Evolutionary conservation across 768 basidiomycete genomes (phyloP).

Genomic region (Tylopilus vinaceipallidus): DNA sequence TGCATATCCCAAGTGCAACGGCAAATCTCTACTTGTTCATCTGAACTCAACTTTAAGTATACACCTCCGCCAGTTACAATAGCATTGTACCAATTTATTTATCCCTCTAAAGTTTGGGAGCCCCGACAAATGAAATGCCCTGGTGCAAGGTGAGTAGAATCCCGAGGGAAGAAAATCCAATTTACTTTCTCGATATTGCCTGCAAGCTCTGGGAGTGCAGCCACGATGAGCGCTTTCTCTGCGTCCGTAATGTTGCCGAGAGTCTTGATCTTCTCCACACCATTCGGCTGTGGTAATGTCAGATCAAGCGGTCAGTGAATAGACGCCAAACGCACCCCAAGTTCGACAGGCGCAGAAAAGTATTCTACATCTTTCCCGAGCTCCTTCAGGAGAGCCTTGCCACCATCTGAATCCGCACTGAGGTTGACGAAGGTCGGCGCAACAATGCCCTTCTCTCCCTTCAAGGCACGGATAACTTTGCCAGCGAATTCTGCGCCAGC

Average conservation of each 20-base stretch:
- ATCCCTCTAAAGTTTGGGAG: constrained; percentile 27
- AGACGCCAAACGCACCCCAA: constrained; percentile 58
- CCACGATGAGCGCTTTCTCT: constrained; percentile 76
- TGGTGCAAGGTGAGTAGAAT: constrained; percentile 2
- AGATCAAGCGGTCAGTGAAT: neutral
- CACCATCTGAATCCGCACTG: constrained; percentile 66
- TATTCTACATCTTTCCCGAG: constrained; percentile 75
- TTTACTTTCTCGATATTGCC: constrained; percentile 70
- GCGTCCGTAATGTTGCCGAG: constrained; percentile 70
- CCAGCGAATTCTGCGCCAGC: constrained; percentile 88
- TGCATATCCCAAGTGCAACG: too few relatives aligned
- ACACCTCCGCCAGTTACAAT: constrained; percentile 5
- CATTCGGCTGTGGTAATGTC: constrained; percentile 54
- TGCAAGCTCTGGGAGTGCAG: constrained; percentile 76
- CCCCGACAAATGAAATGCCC: constrained; percentile 27
- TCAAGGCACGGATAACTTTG: constrained; percentile 80
- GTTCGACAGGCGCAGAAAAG: constrained; percentile 87
- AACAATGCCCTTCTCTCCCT: constrained; percentile 85
- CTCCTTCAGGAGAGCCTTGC: constrained; percentile 72
- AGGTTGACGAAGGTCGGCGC: constrained; percentile 85
- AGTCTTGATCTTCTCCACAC: constrained; percentile 79
- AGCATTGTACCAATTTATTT: neutral
- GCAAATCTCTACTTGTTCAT: too few relatives aligned
- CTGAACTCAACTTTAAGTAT: too few relatives aligned
- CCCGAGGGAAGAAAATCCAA: constrained; percentile 1